Base-by-base conservation (phyloP, 257 asterid species). In the Lithospermum erythrorhizon region DNA sequence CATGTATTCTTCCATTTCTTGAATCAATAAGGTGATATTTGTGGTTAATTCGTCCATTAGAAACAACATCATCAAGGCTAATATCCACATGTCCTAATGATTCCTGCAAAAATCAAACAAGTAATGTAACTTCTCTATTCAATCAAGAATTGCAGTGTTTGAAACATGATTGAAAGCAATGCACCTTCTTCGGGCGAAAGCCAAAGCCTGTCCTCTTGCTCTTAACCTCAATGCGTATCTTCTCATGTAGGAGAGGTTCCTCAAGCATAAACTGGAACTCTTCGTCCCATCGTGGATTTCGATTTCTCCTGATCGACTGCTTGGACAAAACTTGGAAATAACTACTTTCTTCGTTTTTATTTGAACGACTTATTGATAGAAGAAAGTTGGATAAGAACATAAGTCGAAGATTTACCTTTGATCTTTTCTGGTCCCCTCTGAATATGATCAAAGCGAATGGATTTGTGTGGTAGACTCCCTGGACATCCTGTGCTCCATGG, bases 221-320 rank as follows among this genome's bases (percentile, higher is more conserved):
- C 87, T 78, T 73, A 49, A 89, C 95, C 75, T 82, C 67, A 35
- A 86, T 69, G 58, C 78, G 94, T 41, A 89, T 78, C 78, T 75
- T 82, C 48, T 89, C 97, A 6, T 79, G 79, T 67, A 84, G 58
- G 0, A 95, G 95, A 58, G 95, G 87, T 65, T 86, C 93, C 55
- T 89, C 97, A 2, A 82, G 84, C 87, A 82, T 67, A 77, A 84
- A 89, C 32, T 89, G 93, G 62, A 89, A 86, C 82, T 86, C 97
- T 67, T 89, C 97, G 37, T 86, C 76, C 97, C 97, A 89, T 11
- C 56, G 51, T 15, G 97, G 97, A 67, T 89, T 75, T 0, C 93
- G 89, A 27, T 82, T 82, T 79, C 69, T 82, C 41, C 76, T 76
- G 24, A 89, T 70, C 78, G 78, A 75, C 96, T 89, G 68, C 37